Base-by-base conservation (phyloP, 805 yeast genomes). In the Sporopachydermia quercuum region DNA sequence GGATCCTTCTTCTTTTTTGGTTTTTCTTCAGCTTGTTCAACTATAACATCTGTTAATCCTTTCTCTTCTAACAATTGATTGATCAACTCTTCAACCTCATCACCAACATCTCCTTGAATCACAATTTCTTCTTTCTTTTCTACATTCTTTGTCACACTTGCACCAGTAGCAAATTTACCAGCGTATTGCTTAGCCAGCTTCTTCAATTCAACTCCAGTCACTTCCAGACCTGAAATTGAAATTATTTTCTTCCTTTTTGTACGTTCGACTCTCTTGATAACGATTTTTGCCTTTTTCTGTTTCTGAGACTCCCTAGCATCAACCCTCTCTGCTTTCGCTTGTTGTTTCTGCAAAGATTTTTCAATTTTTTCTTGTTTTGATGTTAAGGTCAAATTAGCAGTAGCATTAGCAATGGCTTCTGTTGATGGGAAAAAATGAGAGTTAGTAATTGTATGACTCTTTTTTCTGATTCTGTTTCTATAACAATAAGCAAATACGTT, bases 71-170 rank as follows among this genome's bases (percentile, higher is more conserved):
- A 65, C 48, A 85, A 61, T 37, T 70, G 71, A 38, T 68, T 72
- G 45, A 87, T 72, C 49, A 80, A 81, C 4, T 63, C 80, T 54
- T 82, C 93, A 18, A 86, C 91, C 51, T 80, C 94, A 47, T 86
- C 96, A 42, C 86, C 80, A 36, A 87, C 91, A 59, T 89, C 97
- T 51, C 97, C 97, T 63, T 87, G 96, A 43, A 87, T 79, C 43
- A 84, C 72, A 42, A 87, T 74, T 54, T 87, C 97, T 45, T 89
- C 96, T 56, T 81, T 83, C 61, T 87, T 87, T 47, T 87, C 97
- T 3, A 76, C 86, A 47, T 76, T 82, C 61, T 87, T 87, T 3
- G 86, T 77, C 11, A 87, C 94, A 16, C 91, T 76, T 18, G 96
- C 89, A 39, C 97, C 97, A 5, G 96, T 87, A 11, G 97, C 97